phyloP scores from a whole-genome alignment of 371 early-diverging fungal species.

The Actinomortierella ambigua region DNA sequence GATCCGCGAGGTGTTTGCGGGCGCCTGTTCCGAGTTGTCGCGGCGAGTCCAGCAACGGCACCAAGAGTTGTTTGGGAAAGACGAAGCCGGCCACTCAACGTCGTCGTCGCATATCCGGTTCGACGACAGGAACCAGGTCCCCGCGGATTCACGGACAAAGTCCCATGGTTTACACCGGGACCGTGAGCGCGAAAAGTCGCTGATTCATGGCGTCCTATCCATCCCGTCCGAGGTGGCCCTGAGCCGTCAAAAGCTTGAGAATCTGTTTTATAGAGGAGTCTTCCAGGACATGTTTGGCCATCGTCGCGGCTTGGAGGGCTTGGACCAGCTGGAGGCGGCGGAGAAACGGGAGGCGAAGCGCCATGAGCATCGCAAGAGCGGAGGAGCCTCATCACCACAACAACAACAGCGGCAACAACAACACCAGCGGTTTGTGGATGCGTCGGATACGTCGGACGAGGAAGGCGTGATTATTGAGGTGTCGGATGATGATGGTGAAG shows the following conservation, averaged over 20 bases:
- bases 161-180: constrained; percentile 26
- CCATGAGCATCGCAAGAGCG: no score
- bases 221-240: constrained; percentile 9
- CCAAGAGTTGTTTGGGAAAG: constrained; percentile 13
- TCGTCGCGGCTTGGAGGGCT: constrained; percentile 9
- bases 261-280: constrained; percentile 12
- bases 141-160: constrained; percentile 17
- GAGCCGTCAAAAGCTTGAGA: constrained; percentile 22
- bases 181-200: constrained; percentile 12
- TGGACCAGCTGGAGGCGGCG: constrained; percentile 5
- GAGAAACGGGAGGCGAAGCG: no score
- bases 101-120: constrained; percentile 2
- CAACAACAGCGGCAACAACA: no score
- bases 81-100: not conserved
- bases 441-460: no score
- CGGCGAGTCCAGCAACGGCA: constrained; percentile 15
- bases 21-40: constrained; percentile 19
- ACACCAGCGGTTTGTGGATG: no score
- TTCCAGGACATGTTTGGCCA: constrained; percentile 18
- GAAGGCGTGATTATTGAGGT: no score
- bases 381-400: no score
- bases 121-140: constrained; percentile 15
- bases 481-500: no score
- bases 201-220: constrained; percentile 19
- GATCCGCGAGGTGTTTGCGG: constrained; percentile 32